phyloP scores from a whole-genome alignment of 495 filamentous ascomycete species.

The Neurospora africana region DNA sequence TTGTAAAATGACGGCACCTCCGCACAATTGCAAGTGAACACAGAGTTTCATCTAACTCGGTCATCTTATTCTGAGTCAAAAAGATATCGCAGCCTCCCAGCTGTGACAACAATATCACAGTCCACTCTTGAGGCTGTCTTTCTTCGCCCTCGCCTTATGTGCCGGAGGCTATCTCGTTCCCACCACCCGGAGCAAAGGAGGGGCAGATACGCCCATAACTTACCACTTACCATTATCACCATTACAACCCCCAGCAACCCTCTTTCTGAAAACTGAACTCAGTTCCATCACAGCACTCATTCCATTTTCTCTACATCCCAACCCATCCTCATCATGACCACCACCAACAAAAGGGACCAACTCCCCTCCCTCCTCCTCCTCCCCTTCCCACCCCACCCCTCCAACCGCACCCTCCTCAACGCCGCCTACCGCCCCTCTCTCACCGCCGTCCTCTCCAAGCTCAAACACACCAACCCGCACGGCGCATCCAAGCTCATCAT shows the following conservation, averaged over 20 bases:
- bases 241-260: neutral
- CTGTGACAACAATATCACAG: neutral
- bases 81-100: neutral
- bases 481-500: constrained; percentile 38
- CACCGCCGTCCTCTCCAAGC: constrained; percentile 30
- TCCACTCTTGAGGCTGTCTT: neutral
- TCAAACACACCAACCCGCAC: constrained; percentile 24
- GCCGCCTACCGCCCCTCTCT: constrained; percentile 50
- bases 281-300: neutral
- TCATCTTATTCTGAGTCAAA: neutral
- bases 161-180: neutral
- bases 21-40: neutral
- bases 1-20: neutral
- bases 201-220: neutral
- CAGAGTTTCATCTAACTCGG: neutral
- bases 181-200: neutral
- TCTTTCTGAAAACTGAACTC: neutral
- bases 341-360: constrained; percentile 11
- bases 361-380: constrained; percentile 46
- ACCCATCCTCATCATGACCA: neutral
- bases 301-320: neutral
- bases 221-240: neutral
- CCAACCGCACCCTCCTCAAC: constrained; percentile 33
- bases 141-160: neutral
- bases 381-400: constrained; percentile 41